Conservation (phyloP, 2,329 filamentous ascomycete species). For the Cercospora canescens region DNA sequence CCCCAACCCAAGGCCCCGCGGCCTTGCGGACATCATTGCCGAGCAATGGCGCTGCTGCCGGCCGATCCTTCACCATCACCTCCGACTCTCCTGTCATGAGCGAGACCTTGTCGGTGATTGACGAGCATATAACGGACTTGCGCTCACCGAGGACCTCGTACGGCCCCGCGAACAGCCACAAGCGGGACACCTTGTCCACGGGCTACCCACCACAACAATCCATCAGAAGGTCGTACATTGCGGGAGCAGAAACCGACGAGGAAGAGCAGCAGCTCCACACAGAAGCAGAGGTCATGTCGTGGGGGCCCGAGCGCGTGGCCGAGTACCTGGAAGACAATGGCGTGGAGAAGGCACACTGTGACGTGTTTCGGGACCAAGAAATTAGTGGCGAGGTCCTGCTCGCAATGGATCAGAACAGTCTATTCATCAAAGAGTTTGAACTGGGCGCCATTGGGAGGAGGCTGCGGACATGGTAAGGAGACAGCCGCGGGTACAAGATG, state of each 20-base stretch:
- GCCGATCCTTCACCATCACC: conserved; percentile 24
- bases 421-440: conserved; percentile 95
- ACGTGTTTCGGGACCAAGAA: conserved; percentile 93
- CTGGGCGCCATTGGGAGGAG: conserved; percentile 86
- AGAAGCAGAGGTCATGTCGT: conserved; percentile 72
- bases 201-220: conserved; percentile 78
- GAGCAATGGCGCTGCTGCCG: conserved; percentile 9
- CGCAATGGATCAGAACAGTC: conserved; percentile 90
- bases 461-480: conserved; percentile 74
- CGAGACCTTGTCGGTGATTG: conserved; percentile 92
- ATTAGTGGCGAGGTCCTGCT: conserved; percentile 91
- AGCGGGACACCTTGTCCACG: conserved; percentile 60
- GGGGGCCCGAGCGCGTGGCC: conserved; percentile 80
- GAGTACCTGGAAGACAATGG: conserved; percentile 84
- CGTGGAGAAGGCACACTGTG: conserved; percentile 86
- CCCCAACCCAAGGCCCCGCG: conserved; percentile 23
- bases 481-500: neutral
- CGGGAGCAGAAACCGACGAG: conserved; percentile 92
- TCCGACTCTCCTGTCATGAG: conserved; percentile 72
- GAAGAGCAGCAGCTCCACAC: conserved; percentile 75
- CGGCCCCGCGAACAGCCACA: conserved; percentile 42
- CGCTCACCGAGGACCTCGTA: conserved; percentile 50
- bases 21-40: conserved; percentile 27
- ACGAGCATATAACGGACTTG: conserved; percentile 94
- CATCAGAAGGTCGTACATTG: conserved; percentile 82